phyloP scores from a whole-genome alignment of 257 asterid species.

The Solanum neorickii region DNA sequence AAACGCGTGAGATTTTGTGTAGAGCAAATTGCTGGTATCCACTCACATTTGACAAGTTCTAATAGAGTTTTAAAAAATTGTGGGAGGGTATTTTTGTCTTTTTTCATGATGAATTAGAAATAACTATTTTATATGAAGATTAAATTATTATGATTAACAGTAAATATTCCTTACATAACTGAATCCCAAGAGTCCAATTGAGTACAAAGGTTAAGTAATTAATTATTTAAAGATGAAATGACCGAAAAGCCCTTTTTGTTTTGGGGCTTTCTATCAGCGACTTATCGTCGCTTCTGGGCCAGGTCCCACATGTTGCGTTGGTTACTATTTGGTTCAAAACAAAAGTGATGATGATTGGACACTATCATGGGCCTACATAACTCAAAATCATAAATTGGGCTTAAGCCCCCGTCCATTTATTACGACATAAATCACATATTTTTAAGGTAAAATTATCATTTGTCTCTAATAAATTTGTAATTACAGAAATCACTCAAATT shows the following conservation, averaged over 20 bases:
- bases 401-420: not conserved
- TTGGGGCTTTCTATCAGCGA: not conserved
- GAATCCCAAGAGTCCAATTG: not conserved
- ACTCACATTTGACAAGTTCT: not conserved
- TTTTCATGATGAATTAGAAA: not conserved
- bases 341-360: not conserved
- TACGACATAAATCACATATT: too few species aligned
- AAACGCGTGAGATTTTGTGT: not conserved
- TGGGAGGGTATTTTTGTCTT: not conserved
- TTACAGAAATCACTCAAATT: rapidly evolving
- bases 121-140: not conserved
- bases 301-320: not conserved
- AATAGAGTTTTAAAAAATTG: not conserved
- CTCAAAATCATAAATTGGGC: not conserved
- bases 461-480: too few species aligned
- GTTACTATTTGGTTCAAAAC: not conserved
- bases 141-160: not conserved
- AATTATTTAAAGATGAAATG: not conserved
- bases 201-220: not conserved
- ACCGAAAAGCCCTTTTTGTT: not conserved
- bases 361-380: not conserved
- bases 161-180: not conserved
- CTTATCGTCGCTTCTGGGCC: not conserved
- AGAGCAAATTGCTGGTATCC: not conserved
- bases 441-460: too few species aligned